Percentiles rank a stretch among this genome's conserved stretches.
Evolutionary conservation across 202 grass and related monocot genomes (phyloP).

Genomic region (Eragrostis tef): DNA sequence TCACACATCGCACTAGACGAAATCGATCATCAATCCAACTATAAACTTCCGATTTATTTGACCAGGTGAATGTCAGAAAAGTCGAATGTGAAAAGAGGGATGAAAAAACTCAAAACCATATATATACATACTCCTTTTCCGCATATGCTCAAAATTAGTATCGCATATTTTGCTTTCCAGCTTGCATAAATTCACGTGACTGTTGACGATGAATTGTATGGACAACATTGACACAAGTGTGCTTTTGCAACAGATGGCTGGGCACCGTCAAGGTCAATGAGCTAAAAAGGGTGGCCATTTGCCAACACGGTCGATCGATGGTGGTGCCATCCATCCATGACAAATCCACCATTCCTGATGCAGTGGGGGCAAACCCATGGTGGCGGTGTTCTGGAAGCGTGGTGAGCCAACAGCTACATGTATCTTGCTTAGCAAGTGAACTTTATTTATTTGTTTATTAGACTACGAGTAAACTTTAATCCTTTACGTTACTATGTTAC

Average conservation of each 20-base stretch:
- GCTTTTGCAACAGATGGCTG: slow-evolving; percentile 16
- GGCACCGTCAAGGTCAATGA: slow-evolving; percentile 37
- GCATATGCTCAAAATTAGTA: slow-evolving; percentile 6
- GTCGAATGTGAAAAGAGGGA: not conserved
- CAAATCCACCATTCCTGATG: slow-evolving; percentile 31
- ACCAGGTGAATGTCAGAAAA: not conserved
- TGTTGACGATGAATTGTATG: slow-evolving; percentile 25
- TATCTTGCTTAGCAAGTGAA: not conserved
- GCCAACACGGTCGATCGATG: slow-evolving; percentile 30
- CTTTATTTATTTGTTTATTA: not conserved
- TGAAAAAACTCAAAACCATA: not conserved
- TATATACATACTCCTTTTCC: not conserved
- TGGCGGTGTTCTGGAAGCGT: slow-evolving; percentile 43
- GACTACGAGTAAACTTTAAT: not conserved
- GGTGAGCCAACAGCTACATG: not conserved
- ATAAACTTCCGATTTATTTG: not conserved
- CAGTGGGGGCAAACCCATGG: slow-evolving; percentile 36
- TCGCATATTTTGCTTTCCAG: slow-evolving; percentile 2
- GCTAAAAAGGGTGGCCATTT: slow-evolving; percentile 41
- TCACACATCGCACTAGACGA: not conserved
- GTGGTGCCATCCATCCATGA: slow-evolving; percentile 45
- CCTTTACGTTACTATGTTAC: not conserved
- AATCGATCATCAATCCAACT: not conserved
- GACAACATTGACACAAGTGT: slow-evolving; percentile 38
- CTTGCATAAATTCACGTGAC: not conserved